A percentile compares a stretch with the other conserved stretches of the same genome.
These are phyloP conservation scores for Mangifera indica DNA, from an alignment of 345 rosid genomes.

Conservation along the genomic window DNA sequence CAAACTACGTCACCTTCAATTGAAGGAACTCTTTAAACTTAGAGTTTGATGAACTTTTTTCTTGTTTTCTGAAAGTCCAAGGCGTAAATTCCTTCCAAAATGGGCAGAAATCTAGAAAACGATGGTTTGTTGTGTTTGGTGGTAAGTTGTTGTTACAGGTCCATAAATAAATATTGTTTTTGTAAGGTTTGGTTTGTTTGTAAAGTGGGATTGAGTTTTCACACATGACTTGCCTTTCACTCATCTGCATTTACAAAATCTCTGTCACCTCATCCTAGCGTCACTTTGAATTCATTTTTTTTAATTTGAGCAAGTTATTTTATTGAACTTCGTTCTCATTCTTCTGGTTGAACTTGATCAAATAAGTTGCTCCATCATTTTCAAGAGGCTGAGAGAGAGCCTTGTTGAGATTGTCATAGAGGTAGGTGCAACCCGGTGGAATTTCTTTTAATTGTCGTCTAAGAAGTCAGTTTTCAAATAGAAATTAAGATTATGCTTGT, in stretches of 20 bases:
- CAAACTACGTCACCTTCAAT: background rate
- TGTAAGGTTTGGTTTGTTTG: constrained; percentile 36
- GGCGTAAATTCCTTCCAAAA: background rate
- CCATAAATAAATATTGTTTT: constrained; percentile 37
- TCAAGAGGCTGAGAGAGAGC: constrained; percentile 18
- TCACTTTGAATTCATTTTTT: constrained; percentile 43
- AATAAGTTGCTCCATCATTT: constrained; percentile 39
- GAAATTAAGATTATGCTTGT: background rate
- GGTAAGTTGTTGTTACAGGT: constrained; percentile 41
- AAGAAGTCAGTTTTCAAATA: background rate
- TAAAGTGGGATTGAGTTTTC: constrained; percentile 30
- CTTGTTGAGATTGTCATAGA: background rate
- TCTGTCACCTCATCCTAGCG: constrained; percentile 49
- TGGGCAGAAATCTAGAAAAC: constrained; percentile 30
- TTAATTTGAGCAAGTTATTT: constrained; percentile 20
- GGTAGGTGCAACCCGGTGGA: constrained; percentile 3
- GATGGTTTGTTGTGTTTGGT: constrained; percentile 50
- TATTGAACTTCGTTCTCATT: constrained; percentile 14
- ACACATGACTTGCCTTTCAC: constrained; percentile 56
- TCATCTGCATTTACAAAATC: constrained; percentile 31
- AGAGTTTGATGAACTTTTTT: constrained; percentile 8
- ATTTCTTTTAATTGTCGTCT: constrained; percentile 14
- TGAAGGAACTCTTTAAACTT: background rate
- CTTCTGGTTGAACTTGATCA: constrained; percentile 21
- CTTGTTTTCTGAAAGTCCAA: background rate